phyloP scores from a whole-genome alignment of 169 alveolate species.

The Eimeria acervulina region DNA sequence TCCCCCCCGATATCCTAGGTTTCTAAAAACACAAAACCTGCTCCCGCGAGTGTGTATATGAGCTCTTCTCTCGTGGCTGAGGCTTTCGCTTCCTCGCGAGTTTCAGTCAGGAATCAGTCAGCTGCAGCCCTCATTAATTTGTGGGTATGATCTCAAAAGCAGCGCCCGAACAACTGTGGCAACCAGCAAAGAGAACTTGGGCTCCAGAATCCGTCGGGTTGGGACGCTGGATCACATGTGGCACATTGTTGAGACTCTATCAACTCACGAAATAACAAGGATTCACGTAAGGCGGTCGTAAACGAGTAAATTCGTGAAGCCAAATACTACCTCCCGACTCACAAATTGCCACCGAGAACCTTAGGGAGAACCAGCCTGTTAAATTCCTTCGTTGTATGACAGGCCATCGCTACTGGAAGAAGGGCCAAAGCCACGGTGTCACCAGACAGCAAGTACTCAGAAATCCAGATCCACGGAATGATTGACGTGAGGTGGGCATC shows the following conservation, averaged over 20 bases:
- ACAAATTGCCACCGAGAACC: not conserved
- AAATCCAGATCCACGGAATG: slow-evolving; percentile 70
- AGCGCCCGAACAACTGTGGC: slow-evolving; percentile 76
- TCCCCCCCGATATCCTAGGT: not conserved
- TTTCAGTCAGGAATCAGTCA: not conserved
- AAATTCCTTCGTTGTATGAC: not conserved
- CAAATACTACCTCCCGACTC: not conserved
- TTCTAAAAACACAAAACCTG: not conserved
- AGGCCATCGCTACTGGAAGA: slow-evolving; percentile 70
- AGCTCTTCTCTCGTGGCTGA: not conserved
- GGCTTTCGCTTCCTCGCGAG: not conserved
- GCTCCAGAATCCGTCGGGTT: slow-evolving; percentile 32
- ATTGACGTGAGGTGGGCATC: slow-evolving; percentile 49
- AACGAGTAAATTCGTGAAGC: not conserved
- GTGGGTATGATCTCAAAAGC: not conserved
- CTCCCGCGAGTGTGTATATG: not conserved
- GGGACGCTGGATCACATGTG: slow-evolving; percentile 70
- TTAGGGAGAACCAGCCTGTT: not conserved
- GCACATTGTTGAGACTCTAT: slow-evolving; percentile 64
- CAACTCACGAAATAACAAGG: slow-evolving; percentile 57
- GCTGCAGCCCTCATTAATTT: not conserved
- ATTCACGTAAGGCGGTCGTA: slow-evolving; percentile 41
- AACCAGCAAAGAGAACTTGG: slow-evolving; percentile 66
- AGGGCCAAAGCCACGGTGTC: slow-evolving; percentile 73
- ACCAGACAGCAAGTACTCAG: slow-evolving; percentile 57